Percentiles rank a stretch among this genome's conserved stretches.
Evolutionary conservation across 1,139 yeast species (phyloP).

Genomic region (Suhomyces maxii): DNA sequence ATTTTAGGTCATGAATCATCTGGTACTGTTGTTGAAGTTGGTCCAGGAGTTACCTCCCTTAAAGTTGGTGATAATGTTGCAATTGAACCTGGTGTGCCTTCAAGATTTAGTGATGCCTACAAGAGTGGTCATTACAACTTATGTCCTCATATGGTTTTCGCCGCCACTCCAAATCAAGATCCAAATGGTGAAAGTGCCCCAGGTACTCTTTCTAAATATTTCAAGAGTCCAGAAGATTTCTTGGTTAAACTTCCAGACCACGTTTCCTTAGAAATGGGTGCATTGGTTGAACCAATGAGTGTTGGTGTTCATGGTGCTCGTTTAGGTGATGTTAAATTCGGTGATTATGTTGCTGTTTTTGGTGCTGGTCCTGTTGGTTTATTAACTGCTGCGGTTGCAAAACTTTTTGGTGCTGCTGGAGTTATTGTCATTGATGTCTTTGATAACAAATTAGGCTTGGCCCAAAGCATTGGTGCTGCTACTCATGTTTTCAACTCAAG

Average conservation of each 20-base stretch:
- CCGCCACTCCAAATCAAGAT: constrained; percentile 69
- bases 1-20: constrained; percentile 78
- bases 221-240: constrained; percentile 78
- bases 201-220: constrained; percentile 76
- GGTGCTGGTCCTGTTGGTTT: constrained; percentile 97
- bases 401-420: constrained; percentile 77
- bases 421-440: constrained; percentile 66
- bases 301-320: constrained; percentile 86
- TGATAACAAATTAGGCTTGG: constrained; percentile 60
- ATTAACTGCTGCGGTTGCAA: constrained; percentile 74
- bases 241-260: constrained; percentile 76
- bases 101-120: constrained; percentile 71
- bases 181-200: constrained; percentile 47
- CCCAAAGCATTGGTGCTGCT: constrained; percentile 56
- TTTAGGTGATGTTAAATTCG: constrained; percentile 64
- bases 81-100: constrained; percentile 72
- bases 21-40: constrained; percentile 69
- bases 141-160: constrained; percentile 82
- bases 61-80: constrained; percentile 82
- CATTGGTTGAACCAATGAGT: constrained; percentile 82
- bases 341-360: constrained; percentile 74
- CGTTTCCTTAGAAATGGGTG: constrained; percentile 82
- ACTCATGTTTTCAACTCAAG: constrained; percentile 62
- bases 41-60: constrained; percentile 56
- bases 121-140: constrained; percentile 75